phyloP scores from a whole-genome alignment of 2,329 filamentous ascomycete genomes.

The Penicillium thymicola region DNA sequence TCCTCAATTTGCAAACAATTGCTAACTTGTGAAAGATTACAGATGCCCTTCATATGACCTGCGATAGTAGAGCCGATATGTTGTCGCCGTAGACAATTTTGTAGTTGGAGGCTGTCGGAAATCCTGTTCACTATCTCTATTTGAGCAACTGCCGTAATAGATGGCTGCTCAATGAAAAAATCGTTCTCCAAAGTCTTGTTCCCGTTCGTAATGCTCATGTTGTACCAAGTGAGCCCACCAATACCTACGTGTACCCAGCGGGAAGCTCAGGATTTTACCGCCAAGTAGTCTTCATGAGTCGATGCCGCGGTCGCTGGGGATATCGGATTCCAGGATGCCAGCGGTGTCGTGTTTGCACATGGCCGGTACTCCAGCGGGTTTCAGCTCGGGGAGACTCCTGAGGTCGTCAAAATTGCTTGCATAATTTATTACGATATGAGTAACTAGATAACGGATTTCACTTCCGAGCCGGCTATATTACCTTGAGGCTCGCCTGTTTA shows the following conservation, averaged over 20 bases:
- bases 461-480: too few relatives aligned
- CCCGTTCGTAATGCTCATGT: background rate
- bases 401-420: too few relatives aligned
- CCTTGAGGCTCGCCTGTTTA: too few relatives aligned
- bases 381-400: too few relatives aligned
- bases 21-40: constrained; percentile 21
- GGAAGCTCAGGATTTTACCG: background rate
- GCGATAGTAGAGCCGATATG: constrained; percentile 4
- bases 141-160: constrained; percentile 9
- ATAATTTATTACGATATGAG: too few relatives aligned
- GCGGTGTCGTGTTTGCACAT: too few relatives aligned
- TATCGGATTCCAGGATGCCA: too few relatives aligned
- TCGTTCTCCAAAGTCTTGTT: background rate
- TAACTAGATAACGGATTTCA: too few relatives aligned
- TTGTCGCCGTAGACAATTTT: constrained; percentile 13
- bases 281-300: too few relatives aligned
- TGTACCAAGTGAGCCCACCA: background rate
- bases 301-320: too few relatives aligned
- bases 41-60: constrained; percentile 11
- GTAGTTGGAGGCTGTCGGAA: constrained; percentile 4
- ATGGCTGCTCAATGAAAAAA: constrained; percentile 9
- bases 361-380: too few relatives aligned
- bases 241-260: too few relatives aligned
- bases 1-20: constrained; percentile 16
- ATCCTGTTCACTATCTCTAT: background rate